phyloP scores from a whole-genome alignment of 805 yeast species.

The Teunomyces atbi region DNA sequence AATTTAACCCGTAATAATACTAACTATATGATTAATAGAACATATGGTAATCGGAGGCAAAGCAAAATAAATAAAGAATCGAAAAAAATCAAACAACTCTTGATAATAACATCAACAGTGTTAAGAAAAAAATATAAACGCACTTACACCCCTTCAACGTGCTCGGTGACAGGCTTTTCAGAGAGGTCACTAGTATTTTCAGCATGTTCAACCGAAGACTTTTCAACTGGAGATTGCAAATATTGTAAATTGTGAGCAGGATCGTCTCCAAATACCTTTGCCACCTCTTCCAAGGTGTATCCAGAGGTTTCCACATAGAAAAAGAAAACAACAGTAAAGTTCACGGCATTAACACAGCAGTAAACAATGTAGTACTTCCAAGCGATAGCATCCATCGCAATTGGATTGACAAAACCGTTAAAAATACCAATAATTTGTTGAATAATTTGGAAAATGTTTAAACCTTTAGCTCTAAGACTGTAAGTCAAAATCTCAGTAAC shows the following conservation, averaged over 20 bases:
- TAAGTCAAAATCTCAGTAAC: constrained; percentile 42
- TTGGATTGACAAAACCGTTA: constrained; percentile 24
- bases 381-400: constrained; percentile 39
- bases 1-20: no score
- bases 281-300: constrained; percentile 42
- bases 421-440: constrained; percentile 21
- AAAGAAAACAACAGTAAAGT: constrained; percentile 27
- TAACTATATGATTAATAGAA: no score
- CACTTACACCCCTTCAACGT: no score
- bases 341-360: constrained; percentile 27
- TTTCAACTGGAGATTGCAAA: not conserved
- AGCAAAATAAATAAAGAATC: no score
- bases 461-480: constrained; percentile 41
- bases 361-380: constrained; percentile 47
- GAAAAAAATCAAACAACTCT: no score
- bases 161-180: not conserved
- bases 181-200: not conserved
- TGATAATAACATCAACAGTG: no score
- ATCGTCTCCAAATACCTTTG: constrained; percentile 39
- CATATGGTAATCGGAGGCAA: no score
- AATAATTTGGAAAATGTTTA: constrained; percentile 20
- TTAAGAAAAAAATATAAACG: no score
- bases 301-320: constrained; percentile 45
- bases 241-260: constrained; percentile 4
- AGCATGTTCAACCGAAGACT: not conserved